Conservation (phyloP, 225 moss, liverwort and hornwort species). For the Anthoceros angustus region DNA sequence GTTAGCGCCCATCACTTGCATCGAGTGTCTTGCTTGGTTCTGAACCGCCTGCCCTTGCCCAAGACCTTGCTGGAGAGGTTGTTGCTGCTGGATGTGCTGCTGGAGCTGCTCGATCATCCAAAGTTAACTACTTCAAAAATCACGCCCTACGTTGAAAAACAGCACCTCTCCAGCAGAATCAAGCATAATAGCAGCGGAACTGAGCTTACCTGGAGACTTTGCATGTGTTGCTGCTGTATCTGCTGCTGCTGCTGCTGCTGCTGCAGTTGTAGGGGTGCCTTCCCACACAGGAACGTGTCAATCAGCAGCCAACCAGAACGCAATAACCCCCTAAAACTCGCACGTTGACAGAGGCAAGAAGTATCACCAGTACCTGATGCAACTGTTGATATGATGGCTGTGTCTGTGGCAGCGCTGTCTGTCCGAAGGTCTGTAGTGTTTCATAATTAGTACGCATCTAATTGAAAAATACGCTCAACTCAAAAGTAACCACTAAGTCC, state of each 20-base stretch:
- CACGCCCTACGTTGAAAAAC: not conserved
- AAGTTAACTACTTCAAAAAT: not conserved
- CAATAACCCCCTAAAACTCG: too few relatives aligned
- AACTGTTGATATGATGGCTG: too few relatives aligned
- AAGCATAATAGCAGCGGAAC: conserved; percentile 13
- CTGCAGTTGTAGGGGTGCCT: too few relatives aligned
- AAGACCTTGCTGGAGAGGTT: not conserved
- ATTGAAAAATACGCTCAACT: too few relatives aligned
- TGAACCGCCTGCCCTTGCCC: not conserved
- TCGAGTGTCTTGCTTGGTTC: not conserved
- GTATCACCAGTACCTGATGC: too few relatives aligned
- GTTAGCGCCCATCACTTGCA: not conserved
- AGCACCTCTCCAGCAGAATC: conserved; percentile 17
- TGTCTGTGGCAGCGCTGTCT: too few relatives aligned
- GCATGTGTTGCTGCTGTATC: not conserved
- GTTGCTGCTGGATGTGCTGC: conserved; percentile 7
- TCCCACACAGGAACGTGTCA: too few relatives aligned
- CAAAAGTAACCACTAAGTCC: conserved; percentile 15
- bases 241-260: too few relatives aligned
- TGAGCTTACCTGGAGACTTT: conserved; percentile 38
- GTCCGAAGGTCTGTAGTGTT: too few relatives aligned
- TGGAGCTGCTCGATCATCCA: not conserved
- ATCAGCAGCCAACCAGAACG: too few relatives aligned
- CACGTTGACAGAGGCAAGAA: too few relatives aligned
- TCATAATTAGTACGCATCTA: too few relatives aligned